These are phyloP conservation scores for Leccinum variicolor DNA, from an alignment of 768 basidiomycete genomes.

Conservation along the genomic window DNA sequence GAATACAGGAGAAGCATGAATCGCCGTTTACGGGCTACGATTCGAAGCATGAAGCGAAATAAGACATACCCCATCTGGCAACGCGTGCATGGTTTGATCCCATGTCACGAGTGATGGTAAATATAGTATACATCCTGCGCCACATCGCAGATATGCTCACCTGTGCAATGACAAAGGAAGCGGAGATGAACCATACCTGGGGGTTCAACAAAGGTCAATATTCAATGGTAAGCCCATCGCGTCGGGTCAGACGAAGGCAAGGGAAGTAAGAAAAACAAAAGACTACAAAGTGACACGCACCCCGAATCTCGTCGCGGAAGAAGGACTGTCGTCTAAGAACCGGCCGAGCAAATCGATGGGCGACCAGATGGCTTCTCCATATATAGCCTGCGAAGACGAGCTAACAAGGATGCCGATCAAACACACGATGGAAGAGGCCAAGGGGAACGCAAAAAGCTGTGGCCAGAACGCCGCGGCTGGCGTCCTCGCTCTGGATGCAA, in stretches of 20 bases:
- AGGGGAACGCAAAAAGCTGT: conserved; percentile 67
- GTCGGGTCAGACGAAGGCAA: not conserved
- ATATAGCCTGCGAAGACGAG: conserved; percentile 72
- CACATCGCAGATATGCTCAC: conserved; percentile 25
- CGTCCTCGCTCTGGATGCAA: conserved; percentile 59
- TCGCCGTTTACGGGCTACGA: conserved; percentile 14
- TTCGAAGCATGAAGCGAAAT: not conserved
- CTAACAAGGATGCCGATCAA: conserved; percentile 82
- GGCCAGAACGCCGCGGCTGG: conserved; percentile 59
- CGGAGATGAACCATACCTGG: conserved; percentile 75
- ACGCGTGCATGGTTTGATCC: not conserved
- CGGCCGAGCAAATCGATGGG: conserved; percentile 67
- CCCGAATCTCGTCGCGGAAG: conserved; percentile 64
- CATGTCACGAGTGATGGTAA: not conserved
- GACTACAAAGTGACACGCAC: conserved; percentile 30
- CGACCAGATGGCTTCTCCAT: conserved; percentile 76
- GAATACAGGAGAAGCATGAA: conserved; percentile 3
- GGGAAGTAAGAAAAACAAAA: not conserved
- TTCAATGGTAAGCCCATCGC: not conserved
- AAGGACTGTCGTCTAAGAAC: conserved; percentile 65
- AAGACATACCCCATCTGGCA: conserved; percentile 28
- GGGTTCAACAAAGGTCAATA: not conserved
- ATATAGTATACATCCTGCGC: conserved; percentile 3
- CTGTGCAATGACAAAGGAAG: conserved; percentile 78
- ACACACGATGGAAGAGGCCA: conserved; percentile 71